These are phyloP conservation scores for Basidiobolus meristosporus DNA, from an alignment of 371 early-diverging fungal genomes.

Conservation along the genomic window DNA sequence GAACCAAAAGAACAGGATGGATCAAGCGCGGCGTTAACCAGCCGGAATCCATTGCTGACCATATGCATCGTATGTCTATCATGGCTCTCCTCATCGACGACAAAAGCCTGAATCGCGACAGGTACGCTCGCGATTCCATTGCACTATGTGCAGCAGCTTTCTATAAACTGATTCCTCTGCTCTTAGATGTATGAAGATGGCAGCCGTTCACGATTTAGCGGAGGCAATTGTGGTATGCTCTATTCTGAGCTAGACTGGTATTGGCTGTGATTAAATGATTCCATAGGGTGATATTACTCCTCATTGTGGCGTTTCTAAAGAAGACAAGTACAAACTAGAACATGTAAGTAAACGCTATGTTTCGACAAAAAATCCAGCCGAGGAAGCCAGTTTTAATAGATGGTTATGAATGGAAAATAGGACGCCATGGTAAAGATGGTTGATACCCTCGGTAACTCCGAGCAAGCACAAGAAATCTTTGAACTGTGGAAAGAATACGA, in stretches of 20 bases:
- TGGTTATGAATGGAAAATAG: constrained; percentile 5
- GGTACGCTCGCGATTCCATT: constrained; percentile 7
- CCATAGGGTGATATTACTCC: constrained; percentile 80
- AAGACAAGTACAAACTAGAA: constrained; percentile 58
- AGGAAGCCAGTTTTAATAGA: not conserved
- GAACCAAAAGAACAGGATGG: constrained; percentile 88
- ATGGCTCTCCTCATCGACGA: constrained; percentile 70
- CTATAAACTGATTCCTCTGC: not conserved
- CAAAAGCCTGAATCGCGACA: constrained; percentile 23
- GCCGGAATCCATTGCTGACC: constrained; percentile 80
- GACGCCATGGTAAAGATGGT: constrained; percentile 49
- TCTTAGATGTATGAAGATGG: constrained; percentile 65
- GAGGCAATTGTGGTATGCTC: constrained; percentile 56
- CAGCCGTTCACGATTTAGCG: constrained; percentile 80
- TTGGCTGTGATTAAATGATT: not conserved
- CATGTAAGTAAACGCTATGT: constrained; percentile 11
- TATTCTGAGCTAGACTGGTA: too few relatives aligned
- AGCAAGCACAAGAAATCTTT: constrained; percentile 43
- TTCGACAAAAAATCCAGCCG: too few relatives aligned
- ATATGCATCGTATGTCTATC: constrained; percentile 85
- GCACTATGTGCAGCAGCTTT: not conserved
- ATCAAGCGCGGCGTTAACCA: constrained; percentile 36
- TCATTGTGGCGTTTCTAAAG: constrained; percentile 49
- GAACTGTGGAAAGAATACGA: constrained; percentile 81
- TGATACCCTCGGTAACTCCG: constrained; percentile 28